Conservation (phyloP, 139 green algal species). For the Chlorella sp. region DNA sequence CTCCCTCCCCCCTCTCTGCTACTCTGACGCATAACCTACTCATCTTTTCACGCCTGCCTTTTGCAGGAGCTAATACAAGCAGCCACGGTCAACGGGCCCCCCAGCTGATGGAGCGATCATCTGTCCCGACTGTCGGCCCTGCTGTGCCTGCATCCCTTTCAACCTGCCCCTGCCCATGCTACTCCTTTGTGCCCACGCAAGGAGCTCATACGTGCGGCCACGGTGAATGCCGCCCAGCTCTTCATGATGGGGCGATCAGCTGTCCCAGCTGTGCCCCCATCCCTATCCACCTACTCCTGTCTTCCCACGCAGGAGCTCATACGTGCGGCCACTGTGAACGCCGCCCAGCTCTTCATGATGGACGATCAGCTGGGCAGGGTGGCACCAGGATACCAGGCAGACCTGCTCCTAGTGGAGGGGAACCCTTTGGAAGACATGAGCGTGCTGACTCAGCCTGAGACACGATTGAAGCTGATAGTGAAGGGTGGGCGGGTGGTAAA, state of each 20-base stretch:
- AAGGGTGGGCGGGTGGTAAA: constrained; percentile 14
- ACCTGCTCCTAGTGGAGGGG: constrained; percentile 21
- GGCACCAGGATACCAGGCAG: background rate
- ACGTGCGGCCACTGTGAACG: constrained; percentile 48
- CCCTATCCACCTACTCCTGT: background rate
- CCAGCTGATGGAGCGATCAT: background rate
- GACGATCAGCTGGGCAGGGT: constrained; percentile 7
- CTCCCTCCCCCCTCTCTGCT: too few relatives aligned
- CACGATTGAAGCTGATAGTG: constrained; percentile 4
- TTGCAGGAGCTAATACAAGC: background rate
- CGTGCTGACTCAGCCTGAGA: constrained; percentile 7
- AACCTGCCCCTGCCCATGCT: too few relatives aligned
- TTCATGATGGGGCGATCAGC: constrained; percentile 38
- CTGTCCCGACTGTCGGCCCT: too few relatives aligned
- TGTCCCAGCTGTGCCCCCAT: too few relatives aligned
- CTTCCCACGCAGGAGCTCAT: constrained; percentile 35
- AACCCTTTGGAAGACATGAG: constrained; percentile 14
- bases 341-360: constrained; percentile 49
- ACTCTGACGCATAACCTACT: too few relatives aligned
- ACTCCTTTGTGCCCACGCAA: background rate
- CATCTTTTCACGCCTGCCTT: too few relatives aligned
- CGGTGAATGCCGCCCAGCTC: constrained; percentile 44
- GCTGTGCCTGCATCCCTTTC: too few relatives aligned
- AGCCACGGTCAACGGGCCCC: background rate
- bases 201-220: constrained; percentile 51